Conservation (phyloP, 2,329 filamentous ascomycete genomes). For the Penicillium sp. region DNA sequence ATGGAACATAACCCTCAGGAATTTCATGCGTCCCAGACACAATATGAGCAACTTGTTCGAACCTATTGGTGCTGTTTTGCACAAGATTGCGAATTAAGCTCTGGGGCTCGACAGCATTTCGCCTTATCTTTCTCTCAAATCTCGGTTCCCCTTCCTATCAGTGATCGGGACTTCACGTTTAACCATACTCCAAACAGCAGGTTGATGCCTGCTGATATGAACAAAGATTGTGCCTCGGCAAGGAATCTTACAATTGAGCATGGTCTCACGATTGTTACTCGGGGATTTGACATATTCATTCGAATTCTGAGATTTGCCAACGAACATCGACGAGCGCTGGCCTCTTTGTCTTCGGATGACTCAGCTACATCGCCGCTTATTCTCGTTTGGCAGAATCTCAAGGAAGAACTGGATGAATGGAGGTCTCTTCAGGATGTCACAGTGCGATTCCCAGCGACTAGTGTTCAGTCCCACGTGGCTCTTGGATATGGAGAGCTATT, state of each 20-base stretch:
- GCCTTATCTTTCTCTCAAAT: conserved; percentile 38
- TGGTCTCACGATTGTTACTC: conserved; percentile 35
- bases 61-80: conserved; percentile 41
- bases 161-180: conserved; percentile 38
- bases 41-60: conserved; percentile 38
- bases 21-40: conserved; percentile 32
- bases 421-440: conserved; percentile 34
- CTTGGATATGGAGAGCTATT: conserved; percentile 38
- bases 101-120: conserved; percentile 37
- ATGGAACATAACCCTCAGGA: conserved; percentile 38
- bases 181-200: conserved; percentile 23
- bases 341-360: conserved; percentile 18
- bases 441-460: conserved; percentile 34
- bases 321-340: conserved; percentile 32
- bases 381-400: conserved; percentile 30
- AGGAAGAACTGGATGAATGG: conserved; percentile 37
- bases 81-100: conserved; percentile 39
- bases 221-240: conserved; percentile 19
- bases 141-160: conserved; percentile 36
- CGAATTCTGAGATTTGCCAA: conserved; percentile 38
- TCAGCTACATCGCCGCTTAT: conserved; percentile 16
- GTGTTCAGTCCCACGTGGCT: conserved; percentile 35
- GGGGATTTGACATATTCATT: conserved; percentile 39
- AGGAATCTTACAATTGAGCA: conserved; percentile 31
- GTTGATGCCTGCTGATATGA: conserved; percentile 32